A percentile compares a stretch with the other conserved stretches of the same genome.
Evolutionary conservation across 2,329 filamentous ascomycete genomes (phyloP).

Genomic region (Stromatinia cepivora): DNA sequence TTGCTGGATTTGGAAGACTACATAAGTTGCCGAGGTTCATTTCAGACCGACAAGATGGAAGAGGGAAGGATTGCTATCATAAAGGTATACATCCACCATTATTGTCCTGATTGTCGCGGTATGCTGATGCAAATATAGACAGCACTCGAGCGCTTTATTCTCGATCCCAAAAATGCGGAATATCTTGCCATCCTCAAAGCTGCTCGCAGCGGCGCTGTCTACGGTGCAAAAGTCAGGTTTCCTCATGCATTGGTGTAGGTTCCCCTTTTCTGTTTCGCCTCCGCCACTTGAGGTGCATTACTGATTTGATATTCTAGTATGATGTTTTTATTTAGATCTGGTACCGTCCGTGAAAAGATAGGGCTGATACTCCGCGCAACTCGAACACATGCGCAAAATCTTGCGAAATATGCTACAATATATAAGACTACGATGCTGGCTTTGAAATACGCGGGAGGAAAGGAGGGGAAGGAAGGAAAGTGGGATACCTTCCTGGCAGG

Average conservation of each 20-base stretch:
- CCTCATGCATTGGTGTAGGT: slow-evolving; percentile 89
- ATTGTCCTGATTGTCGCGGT: background rate
- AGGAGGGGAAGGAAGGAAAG: slow-evolving; percentile 64
- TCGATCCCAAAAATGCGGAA: slow-evolving; percentile 84
- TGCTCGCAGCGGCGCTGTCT: slow-evolving; percentile 94
- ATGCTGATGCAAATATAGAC: slow-evolving; percentile 31
- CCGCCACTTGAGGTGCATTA: background rate
- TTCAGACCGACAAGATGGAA: slow-evolving; percentile 33
- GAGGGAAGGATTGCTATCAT: slow-evolving; percentile 31
- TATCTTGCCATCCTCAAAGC: slow-evolving; percentile 84
- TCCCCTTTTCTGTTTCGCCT: slow-evolving; percentile 1
- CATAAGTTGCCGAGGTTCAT: slow-evolving; percentile 36
- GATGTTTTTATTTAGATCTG: slow-evolving; percentile 94
- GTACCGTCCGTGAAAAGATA: slow-evolving; percentile 76
- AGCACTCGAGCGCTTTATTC: slow-evolving; percentile 70
- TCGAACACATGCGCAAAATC: slow-evolving; percentile 83
- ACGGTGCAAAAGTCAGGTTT: slow-evolving; percentile 96
- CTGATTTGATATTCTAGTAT: slow-evolving; percentile 58
- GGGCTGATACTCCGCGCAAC: slow-evolving; percentile 81
- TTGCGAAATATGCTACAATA: slow-evolving; percentile 85
- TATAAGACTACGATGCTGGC: slow-evolving; percentile 84
- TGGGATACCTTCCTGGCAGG: slow-evolving; percentile 87
- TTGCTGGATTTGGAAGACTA: slow-evolving; percentile 21
- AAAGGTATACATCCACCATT: slow-evolving; percentile 30
- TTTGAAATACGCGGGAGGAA: slow-evolving; percentile 62